Evolutionary conservation across 2,329 filamentous ascomycete species (phyloP), one percentile per base, ranked within the genome.

Genomic region (Huntiella decipiens): DNA sequence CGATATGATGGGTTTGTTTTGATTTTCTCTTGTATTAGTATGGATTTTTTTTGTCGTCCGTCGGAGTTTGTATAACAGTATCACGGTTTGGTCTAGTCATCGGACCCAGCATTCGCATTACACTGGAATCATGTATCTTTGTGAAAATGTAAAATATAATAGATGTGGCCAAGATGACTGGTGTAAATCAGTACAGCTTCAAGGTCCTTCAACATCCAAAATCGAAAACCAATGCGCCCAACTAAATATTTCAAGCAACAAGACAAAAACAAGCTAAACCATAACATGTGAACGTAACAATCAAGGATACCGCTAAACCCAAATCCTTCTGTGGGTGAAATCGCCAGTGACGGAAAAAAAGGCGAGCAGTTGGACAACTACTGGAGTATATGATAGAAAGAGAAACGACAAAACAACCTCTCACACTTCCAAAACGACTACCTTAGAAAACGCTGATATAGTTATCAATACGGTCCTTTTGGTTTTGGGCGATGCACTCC

Each of bases 401-500:
- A 39, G 40, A 40, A 36, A 34, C 39, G 33, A 44, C 37, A 10
- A 43, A 17, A 19, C 13, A 13, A 46, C 12, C 37, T 41, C 22
- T 19, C 15, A 34, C 22, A 17, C 16, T n/a, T 4, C 31, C 19
- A 35, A 15, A 17, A 19, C 32, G 10, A 15, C 36, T 16, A 7
- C 13, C 34, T 73, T 65, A 94, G 65, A 98, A 94, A 51, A 96
- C 91, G 64, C 86, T 94, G 62, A 98, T 98, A 65, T 93, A 98
- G 66, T 96, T 98, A 56, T 84, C 82, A 61, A 98, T 96, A 60
- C 91, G 77, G 64, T 98, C 91, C 69, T 98, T 98, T 66, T 98
- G 91, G 68, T 94, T 95, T 66, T 98, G 91, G 47, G 91, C 91
- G 73, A 98, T 98, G 66, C 91, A 98, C 65, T 98, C 91, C 16